These are phyloP conservation scores for Papiliotrema fonsecae DNA, from an alignment of 1,284 basidiomycete species.

Conservation along the genomic window DNA sequence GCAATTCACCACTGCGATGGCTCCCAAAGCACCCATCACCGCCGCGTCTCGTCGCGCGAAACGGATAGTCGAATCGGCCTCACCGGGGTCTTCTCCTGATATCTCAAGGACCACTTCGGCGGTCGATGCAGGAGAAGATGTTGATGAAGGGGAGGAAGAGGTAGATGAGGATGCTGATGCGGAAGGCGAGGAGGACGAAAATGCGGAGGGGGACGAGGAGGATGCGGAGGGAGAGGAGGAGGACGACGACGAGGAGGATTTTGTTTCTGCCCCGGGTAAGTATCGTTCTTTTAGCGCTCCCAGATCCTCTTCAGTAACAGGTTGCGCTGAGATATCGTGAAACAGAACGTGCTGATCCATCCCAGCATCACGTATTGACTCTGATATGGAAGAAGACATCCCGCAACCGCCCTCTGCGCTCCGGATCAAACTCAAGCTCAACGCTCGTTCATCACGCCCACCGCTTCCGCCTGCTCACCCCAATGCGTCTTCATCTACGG, in stretches of 20 bases:
- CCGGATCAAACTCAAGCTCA: slow-evolving; percentile 8
- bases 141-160: slow-evolving; percentile 12
- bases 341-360: background rate
- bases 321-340: background rate
- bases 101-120: background rate
- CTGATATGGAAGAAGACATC: background rate
- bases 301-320: too few species aligned
- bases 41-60: background rate
- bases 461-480: background rate
- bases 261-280: background rate
- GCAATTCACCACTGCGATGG: too few species aligned
- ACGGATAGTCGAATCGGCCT: slow-evolving; percentile 16
- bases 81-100: slow-evolving; percentile 2
- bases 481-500: background rate
- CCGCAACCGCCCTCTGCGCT: background rate
- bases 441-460: background rate
- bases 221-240: slow-evolving; percentile 7
- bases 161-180: slow-evolving; percentile 6
- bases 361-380: background rate
- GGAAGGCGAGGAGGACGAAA: slow-evolving; percentile 6
- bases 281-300: too few species aligned
- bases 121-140: slow-evolving; percentile 8
- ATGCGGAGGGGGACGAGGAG: slow-evolving; percentile 7
- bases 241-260: slow-evolving; percentile 7
- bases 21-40: too few species aligned